Evolutionary conservation across 345 rosid genomes (phyloP).

Genomic region (Hibiscus syriacus): DNA sequence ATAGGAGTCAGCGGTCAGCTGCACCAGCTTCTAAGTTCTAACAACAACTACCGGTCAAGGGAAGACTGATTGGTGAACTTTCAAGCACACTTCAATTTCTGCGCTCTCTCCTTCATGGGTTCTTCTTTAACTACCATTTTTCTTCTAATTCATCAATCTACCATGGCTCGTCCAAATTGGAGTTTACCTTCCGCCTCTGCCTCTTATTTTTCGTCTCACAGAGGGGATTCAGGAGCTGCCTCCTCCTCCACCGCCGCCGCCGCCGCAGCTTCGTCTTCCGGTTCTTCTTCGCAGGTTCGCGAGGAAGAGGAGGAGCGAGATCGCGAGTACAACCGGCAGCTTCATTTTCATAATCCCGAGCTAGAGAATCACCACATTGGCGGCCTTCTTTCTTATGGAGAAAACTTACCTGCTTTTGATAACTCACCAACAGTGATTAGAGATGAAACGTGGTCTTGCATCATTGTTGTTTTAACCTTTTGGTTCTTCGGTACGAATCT

Average conservation of each 20-base stretch:
- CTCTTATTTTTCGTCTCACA: constrained; percentile 7
- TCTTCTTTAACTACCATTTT: not conserved
- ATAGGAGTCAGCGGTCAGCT: too few relatives aligned
- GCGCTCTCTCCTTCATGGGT: too few relatives aligned
- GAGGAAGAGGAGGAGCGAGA: constrained; percentile 41
- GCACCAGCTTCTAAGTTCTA: too few relatives aligned
- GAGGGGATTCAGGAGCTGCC: constrained; percentile 20
- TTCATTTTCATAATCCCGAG: constrained; percentile 26
- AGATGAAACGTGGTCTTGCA: constrained; percentile 82
- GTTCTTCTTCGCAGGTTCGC: constrained; percentile 29
- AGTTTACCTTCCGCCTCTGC: constrained; percentile 17
- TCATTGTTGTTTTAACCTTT: constrained; percentile 77
- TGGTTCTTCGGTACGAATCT: constrained; percentile 72
- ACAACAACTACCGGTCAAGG: too few relatives aligned
- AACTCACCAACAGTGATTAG: constrained; percentile 31
- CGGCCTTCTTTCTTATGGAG: constrained; percentile 24
- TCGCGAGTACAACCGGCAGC: constrained; percentile 25
- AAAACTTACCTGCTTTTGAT: constrained; percentile 16
- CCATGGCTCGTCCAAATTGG: constrained; percentile 49
- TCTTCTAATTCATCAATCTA: not conserved
- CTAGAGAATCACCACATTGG: constrained; percentile 42
- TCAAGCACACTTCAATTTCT: too few relatives aligned
- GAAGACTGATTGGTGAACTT: too few relatives aligned
- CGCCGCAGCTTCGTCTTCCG: constrained; percentile 14
- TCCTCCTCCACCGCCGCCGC: too few relatives aligned